Evolutionary conservation across 768 basidiomycete genomes (phyloP).

Genomic region (Lactifluus piperatus): DNA sequence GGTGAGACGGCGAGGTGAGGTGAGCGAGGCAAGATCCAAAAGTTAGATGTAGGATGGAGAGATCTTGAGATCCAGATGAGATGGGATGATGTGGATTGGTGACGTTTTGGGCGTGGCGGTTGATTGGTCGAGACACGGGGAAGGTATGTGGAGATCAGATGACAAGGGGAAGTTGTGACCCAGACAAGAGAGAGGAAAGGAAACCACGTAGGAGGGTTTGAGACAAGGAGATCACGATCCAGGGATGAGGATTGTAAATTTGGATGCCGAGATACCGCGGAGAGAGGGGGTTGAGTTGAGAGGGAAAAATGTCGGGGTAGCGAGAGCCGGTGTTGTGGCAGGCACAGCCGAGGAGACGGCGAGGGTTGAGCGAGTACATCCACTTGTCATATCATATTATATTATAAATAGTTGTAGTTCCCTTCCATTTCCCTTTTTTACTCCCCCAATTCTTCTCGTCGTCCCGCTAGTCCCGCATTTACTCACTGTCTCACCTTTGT

Average conservation of each 20-base stretch:
- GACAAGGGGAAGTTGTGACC: slow-evolving; percentile 16
- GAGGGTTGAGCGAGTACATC: neutral
- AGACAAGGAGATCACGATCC: slow-evolving; percentile 6
- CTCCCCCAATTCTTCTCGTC: slow-evolving; percentile 12
- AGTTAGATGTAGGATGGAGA: slow-evolving; percentile 5
- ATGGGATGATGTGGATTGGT: slow-evolving; percentile 18
- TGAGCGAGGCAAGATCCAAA: slow-evolving; percentile 1
- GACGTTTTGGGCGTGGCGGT: slow-evolving; percentile 6
- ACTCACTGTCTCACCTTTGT: slow-evolving; percentile 8
- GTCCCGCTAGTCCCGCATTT: slow-evolving; percentile 5
- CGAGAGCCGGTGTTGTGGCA: slow-evolving; percentile 3
- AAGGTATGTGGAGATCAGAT: slow-evolving; percentile 12
- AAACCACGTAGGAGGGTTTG: neutral
- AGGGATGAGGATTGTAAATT: slow-evolving; percentile 5
- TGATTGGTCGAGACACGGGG: slow-evolving; percentile 3
- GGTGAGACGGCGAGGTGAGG: neutral
- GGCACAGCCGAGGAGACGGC: slow-evolving; percentile 14
- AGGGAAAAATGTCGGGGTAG: slow-evolving; percentile 10
- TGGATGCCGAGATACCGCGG: slow-evolving; percentile 15
- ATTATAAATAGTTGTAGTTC: slow-evolving; percentile 13
- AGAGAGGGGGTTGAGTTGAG: slow-evolving; percentile 7
- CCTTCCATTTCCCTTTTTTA: slow-evolving; percentile 19
- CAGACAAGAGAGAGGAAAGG: neutral
- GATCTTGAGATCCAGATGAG: slow-evolving; percentile 13
- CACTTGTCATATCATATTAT: neutral